Evolutionary conservation across 2,329 filamentous ascomycete genomes (phyloP), one percentile per base, ranked within the genome.

Genomic region (Neofusicoccum parvum): DNA sequence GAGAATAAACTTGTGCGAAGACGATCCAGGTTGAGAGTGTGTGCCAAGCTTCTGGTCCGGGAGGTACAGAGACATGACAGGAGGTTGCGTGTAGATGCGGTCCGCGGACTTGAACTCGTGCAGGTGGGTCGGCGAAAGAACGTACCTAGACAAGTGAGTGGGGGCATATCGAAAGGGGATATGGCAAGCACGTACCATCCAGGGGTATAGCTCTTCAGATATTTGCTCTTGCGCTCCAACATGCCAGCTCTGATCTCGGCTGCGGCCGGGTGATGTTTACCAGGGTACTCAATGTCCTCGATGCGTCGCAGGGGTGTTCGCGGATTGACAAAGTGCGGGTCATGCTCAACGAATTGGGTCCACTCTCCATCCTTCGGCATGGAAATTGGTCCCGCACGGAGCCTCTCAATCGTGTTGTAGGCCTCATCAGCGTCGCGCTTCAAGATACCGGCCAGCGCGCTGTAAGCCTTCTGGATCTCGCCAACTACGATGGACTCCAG

Each of bases 91-190:
- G 71, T 85, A 84, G 68, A 89, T 90, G 76, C 94, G 94, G 80
- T 98, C 94, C 70, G 93, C 92, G n/a, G 93, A 97, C 78, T 97
- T 97, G 86, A 98, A 99, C 80, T 99, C 95, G 81, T 99, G 95
- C 23, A 99, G 86, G 79, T 99, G 95, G 65, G 95, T 98, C 15
- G 95, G 92, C 71, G 95, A 97, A 70, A 99, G 83, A 54, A 98
- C 93, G 78, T 97, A 97, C 92, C 92, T 95, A 66, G 0, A 6
- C 48, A 45, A 49, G 63, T 66, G 46, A 27, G 64, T 72, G 64
- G 32, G 41, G 34, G 66, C 1, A 7, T 43, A 49, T 54, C 59
- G 64, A 46, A 17, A 62, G 71, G 63, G 34, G 65, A 46, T 34
- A 17, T 6, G 27, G n/a, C 12, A 20, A 43, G 14, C 64, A 70